A percentile compares a stretch with the other conserved stretches of the same genome.
phyloP scores from a whole-genome alignment of 139 green algal genomes.

The Spirogloea muscicola region DNA sequence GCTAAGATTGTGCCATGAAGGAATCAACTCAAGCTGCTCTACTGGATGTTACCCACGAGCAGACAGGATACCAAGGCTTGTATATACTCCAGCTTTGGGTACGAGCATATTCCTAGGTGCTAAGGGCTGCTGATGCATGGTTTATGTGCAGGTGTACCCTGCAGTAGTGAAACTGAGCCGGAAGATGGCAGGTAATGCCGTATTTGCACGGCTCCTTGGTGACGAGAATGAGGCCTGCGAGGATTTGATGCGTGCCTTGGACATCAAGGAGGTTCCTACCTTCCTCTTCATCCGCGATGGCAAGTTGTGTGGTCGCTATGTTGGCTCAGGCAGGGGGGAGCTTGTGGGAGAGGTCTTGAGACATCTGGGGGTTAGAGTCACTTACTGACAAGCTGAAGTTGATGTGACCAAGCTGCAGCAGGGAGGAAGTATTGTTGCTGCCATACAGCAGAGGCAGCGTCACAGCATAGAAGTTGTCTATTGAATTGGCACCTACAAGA shows the following conservation, averaged over 20 bases:
- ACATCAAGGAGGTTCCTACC: slow-evolving; percentile 25
- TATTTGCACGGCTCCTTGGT: slow-evolving; percentile 25
- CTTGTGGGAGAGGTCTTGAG: slow-evolving; percentile 27
- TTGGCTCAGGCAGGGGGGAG: slow-evolving; percentile 24
- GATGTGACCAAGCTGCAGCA: too few species aligned
- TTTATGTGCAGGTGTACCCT: slow-evolving; percentile 28
- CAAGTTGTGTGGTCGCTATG: slow-evolving; percentile 20
- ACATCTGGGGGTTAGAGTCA: slow-evolving; percentile 17
- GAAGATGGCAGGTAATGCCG: slow-evolving; percentile 9
- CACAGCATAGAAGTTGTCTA: too few species aligned
- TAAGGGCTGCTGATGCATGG: not conserved
- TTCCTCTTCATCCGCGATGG: slow-evolving; percentile 30
- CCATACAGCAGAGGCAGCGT: too few species aligned
- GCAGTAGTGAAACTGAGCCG: slow-evolving; percentile 16
- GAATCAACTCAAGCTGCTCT: too few species aligned
- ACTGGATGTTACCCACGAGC: too few species aligned
- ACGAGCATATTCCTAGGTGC: not conserved
- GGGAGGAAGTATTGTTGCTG: too few species aligned
- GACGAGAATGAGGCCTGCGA: slow-evolving; percentile 7
- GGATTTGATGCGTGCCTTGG: not conserved
- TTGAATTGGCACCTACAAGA: too few species aligned
- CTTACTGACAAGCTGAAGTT: too few species aligned
- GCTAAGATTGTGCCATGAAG: too few species aligned
- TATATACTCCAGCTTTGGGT: not conserved
- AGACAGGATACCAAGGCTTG: not conserved